Percentiles rank a stretch among this genome's conserved stretches.
phyloP scores from a whole-genome alignment of 2,329 filamentous ascomycete species.

The Aschersonia sp. region DNA sequence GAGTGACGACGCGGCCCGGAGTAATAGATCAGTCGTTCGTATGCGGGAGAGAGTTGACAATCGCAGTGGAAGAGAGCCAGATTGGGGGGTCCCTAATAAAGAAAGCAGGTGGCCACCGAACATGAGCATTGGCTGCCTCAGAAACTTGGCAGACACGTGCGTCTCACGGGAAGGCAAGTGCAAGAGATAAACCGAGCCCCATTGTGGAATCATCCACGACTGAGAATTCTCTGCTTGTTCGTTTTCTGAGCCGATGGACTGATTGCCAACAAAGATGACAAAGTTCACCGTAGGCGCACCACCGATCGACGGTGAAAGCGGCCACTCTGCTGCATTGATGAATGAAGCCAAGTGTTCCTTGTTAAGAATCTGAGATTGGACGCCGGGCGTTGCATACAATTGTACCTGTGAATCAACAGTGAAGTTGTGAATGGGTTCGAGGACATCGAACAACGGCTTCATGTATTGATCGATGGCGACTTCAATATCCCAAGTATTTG shows the following conservation, averaged over 20 bases:
- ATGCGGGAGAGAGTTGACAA: conserved; percentile 77
- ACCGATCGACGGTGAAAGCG: conserved; percentile 84
- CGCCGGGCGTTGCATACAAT: conserved; percentile 66
- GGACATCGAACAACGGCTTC: conserved; percentile 62
- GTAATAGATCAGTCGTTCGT: conserved; percentile 67
- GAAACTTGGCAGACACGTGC: conserved; percentile 46
- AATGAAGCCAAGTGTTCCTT: conserved; percentile 87
- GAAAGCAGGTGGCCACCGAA: conserved; percentile 86
- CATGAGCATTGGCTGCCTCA: conserved; percentile 71
- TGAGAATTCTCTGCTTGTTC: conserved; percentile 34
- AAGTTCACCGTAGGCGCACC: conserved; percentile 92
- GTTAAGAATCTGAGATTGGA: conserved; percentile 49
- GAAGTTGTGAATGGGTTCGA: conserved; percentile 81
- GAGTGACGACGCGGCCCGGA: conserved; percentile 83
- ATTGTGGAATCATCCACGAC: conserved; percentile 88
- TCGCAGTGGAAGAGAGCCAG: conserved; percentile 71
- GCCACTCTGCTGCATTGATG: conserved; percentile 97
- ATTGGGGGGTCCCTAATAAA: conserved; percentile 70
- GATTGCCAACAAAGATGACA: conserved; percentile 73
- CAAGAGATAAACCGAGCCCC: conserved; percentile 61
- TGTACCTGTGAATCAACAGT: conserved; percentile 94
- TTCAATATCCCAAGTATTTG: conserved; percentile 87
- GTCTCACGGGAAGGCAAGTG: conserved; percentile 23
- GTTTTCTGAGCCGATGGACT: conserved; percentile 44
- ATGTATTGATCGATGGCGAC: conserved; percentile 68